Conservation (phyloP, 345 rosid genomes). For the Citrus mangshanensis region DNA sequence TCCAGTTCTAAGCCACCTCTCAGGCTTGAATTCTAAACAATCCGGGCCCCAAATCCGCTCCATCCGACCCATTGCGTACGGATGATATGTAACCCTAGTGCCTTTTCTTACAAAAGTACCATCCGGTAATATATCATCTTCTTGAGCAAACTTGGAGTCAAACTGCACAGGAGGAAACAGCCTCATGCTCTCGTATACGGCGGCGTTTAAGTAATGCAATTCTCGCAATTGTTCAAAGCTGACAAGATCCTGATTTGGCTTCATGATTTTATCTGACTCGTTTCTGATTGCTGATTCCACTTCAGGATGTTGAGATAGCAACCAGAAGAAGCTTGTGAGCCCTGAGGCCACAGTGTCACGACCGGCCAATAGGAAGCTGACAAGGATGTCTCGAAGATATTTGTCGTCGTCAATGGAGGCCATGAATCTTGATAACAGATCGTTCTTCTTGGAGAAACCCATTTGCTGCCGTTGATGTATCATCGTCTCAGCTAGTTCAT, state of each 20-base stretch:
- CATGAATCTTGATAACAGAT: conserved; percentile 71
- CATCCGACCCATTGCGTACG: conserved; percentile 73
- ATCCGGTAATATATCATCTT: conserved; percentile 44
- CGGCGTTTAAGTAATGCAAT: conserved; percentile 43
- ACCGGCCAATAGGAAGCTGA: conserved; percentile 60
- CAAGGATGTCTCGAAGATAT: conserved; percentile 55
- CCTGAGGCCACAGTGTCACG: conserved; percentile 61
- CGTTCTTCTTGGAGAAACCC: conserved; percentile 34
- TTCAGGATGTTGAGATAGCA: conserved; percentile 35
- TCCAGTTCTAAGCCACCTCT: conserved; percentile 59
- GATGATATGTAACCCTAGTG: conserved; percentile 70
- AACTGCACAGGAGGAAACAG: conserved; percentile 57
- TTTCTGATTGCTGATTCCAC: conserved; percentile 21
- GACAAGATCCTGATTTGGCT: conserved; percentile 14
- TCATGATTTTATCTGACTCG: conserved; percentile 39
- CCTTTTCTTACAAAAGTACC: conserved; percentile 54
- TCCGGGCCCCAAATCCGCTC: conserved; percentile 67
- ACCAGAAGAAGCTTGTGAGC: conserved; percentile 48
- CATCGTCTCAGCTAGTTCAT: conserved; percentile 46
- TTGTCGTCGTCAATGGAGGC: conserved; percentile 34
- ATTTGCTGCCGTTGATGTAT: conserved; percentile 38
- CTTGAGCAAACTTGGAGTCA: conserved; percentile 48
- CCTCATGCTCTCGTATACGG: conserved; percentile 46
- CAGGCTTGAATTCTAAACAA: conserved; percentile 66
- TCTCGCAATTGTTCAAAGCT: conserved; percentile 33